Base-by-base conservation (phyloP, 1,139 yeast species). In the Hanseniaspora uvarum region DNA sequence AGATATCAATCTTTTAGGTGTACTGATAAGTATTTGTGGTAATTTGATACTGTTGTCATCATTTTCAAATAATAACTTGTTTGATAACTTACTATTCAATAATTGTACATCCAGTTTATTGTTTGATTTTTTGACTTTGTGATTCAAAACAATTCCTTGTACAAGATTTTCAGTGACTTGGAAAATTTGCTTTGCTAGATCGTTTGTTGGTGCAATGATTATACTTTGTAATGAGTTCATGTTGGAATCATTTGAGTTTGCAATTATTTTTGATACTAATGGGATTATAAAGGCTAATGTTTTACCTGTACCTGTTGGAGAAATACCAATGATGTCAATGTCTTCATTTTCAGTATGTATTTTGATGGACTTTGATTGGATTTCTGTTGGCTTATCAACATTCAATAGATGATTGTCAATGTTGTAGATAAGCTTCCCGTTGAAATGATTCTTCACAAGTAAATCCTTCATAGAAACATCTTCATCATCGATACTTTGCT, bases 241-340 rank as follows among this genome's bases (percentile, higher is more conserved):
- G 24, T 45, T 49, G 4, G 56, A 52, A 1, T 62, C 60, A 39
- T 57, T 59, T 24, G 58, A 61, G 47, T 59, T 61, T 14, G 63
- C 61, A 7, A 69, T 54, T 4, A 78, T 61, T 48, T 73, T 73
- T 62, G 87, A 95, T 16, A 92, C 70, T 60, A 89, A 64, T 2
- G 98, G 98, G 18, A 88, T 78, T 55, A 85, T 73, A 66, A 85
- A 92, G 46, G 96, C 96, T 51, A 88, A 72, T 0, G 96, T 86
- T 66, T 87, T 87, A 71, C 96, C 96, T 6, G 95, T 84, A 60
- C 96, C 96, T 0, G 96, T 87, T 41, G 95, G 96, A 0, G 96
- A 95, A 72, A 95, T 85, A 1, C 94, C 94, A 55, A 87, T 72
- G 47, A 87, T 65, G 18, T 30, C 45, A 5, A 12, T 6, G 63